Conservation (phyloP, 176 grass and related monocot species). For the Carex pumila region DNA sequence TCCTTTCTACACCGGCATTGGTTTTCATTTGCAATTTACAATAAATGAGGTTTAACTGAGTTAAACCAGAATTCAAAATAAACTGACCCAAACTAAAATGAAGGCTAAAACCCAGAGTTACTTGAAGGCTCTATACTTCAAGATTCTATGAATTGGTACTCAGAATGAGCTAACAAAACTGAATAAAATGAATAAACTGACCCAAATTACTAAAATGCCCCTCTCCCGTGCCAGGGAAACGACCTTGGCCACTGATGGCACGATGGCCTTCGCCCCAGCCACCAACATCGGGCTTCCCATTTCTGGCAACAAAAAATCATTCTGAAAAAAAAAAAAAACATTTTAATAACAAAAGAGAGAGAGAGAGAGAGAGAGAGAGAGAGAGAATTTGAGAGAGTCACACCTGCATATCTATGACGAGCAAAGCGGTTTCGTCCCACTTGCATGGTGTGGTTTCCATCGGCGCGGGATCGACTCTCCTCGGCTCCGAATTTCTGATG, state of each 20-base stretch:
- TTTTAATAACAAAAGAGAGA: neutral
- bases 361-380: neutral
- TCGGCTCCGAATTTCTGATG: neutral
- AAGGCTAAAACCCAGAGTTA: neutral
- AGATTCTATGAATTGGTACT: neutral
- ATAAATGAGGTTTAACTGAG: neutral
- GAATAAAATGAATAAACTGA: neutral
- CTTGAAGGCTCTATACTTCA: neutral
- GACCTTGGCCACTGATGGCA: slow-evolving; percentile 36
- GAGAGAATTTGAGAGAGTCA: neutral
- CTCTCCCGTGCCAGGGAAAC: slow-evolving; percentile 44
- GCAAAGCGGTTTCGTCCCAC: slow-evolving; percentile 53
- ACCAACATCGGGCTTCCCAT: slow-evolving; percentile 47
- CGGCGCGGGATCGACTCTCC: neutral
- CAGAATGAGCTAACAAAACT: neutral
- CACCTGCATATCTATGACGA: slow-evolving; percentile 79
- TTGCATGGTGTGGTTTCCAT: slow-evolving; percentile 18
- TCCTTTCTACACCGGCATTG: neutral
- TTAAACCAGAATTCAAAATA: neutral
- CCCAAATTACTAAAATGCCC: slow-evolving; percentile 72
- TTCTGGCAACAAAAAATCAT: slow-evolving; percentile 53
- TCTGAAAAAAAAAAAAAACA: slow-evolving; percentile 21
- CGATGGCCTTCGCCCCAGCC: slow-evolving; percentile 35
- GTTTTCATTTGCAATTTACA: neutral
- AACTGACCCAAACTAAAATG: neutral